Percentiles rank a stretch among this genome's conserved stretches.
phyloP scores from a whole-genome alignment of 2,329 filamentous ascomycete genomes.

The Ophiostoma populinum region DNA sequence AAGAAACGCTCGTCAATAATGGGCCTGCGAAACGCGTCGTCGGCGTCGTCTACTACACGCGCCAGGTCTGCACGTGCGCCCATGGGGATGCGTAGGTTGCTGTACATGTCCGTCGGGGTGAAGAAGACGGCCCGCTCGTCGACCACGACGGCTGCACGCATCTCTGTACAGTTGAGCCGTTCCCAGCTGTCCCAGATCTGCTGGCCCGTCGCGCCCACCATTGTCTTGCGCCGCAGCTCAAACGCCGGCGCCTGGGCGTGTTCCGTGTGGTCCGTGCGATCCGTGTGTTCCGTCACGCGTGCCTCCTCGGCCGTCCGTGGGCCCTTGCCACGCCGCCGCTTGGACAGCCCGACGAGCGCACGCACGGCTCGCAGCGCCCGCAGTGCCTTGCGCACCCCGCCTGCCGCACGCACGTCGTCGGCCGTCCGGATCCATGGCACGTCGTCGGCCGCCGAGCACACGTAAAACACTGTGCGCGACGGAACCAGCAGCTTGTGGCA shows the following conservation, averaged over 20 bases:
- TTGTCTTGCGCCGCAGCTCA: too few species aligned
- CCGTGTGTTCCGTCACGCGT: too few species aligned
- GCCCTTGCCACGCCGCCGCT: too few species aligned
- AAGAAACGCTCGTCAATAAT: conserved; percentile 23
- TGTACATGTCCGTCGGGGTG: conserved; percentile 8
- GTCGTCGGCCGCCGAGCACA: conserved; percentile 1
- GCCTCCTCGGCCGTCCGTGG: too few species aligned
- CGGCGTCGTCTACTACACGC: too few species aligned
- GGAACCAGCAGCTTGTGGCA: conserved; percentile 5
- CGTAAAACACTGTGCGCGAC: conserved; percentile 3
- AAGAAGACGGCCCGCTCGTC: conserved; percentile 6
- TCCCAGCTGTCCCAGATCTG: conserved; percentile 9
- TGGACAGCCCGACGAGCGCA: neutral
- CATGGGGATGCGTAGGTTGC: neutral
- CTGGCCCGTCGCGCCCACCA: too few species aligned
- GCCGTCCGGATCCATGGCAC: neutral
- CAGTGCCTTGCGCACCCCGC: neutral
- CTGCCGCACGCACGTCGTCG: neutral
- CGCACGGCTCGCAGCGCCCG: neutral
- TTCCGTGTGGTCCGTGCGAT: too few species aligned
- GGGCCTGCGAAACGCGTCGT: conserved; percentile 13
- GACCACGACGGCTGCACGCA: neutral
- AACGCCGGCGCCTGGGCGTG: too few species aligned
- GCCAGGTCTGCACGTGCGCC: too few species aligned
- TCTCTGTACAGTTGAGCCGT: conserved; percentile 4